Conservation (phyloP, 73 alveolate species). For the Uronychia binucleata region DNA sequence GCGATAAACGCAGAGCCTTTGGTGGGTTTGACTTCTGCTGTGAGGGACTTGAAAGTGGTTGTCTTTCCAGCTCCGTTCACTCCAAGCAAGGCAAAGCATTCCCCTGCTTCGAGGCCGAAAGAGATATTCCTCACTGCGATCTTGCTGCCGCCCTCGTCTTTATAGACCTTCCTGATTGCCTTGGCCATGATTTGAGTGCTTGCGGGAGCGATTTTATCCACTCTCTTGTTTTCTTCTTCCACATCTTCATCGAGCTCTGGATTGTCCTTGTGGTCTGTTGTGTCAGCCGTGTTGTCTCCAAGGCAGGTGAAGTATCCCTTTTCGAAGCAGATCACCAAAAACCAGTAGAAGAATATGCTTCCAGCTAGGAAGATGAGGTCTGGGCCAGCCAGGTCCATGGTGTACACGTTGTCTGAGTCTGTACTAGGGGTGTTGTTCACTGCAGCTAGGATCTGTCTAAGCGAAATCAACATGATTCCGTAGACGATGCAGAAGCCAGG, state of each 20-base stretch:
- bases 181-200: conserved; percentile 61
- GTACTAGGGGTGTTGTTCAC: background rate
- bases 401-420: background rate
- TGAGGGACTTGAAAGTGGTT: conserved; percentile 44
- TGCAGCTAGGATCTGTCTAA: conserved; percentile 24
- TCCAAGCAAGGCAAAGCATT: conserved; percentile 84
- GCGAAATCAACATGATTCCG: conserved; percentile 78
- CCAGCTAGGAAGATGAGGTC: conserved; percentile 33
- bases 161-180: conserved; percentile 67
- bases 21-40: conserved; percentile 31
- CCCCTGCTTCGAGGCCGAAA: conserved; percentile 84
- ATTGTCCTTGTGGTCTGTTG: conserved; percentile 22
- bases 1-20: conserved; percentile 5
- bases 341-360: conserved; percentile 44
- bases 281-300: conserved; percentile 16
- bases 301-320: conserved; percentile 7
- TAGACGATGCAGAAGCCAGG: conserved; percentile 93
- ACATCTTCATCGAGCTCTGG: conserved; percentile 79
- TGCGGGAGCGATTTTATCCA: conserved; percentile 57
- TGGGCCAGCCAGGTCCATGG: conserved; percentile 40
- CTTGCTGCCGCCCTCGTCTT: conserved; percentile 68
- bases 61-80: conserved; percentile 93
- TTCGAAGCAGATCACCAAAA: conserved; percentile 33
- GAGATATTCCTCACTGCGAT: conserved; percentile 93
- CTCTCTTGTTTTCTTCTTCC: conserved; percentile 65